phyloP scores from a whole-genome alignment of 768 basidiomycete genomes.

The Trametes elegans region DNA sequence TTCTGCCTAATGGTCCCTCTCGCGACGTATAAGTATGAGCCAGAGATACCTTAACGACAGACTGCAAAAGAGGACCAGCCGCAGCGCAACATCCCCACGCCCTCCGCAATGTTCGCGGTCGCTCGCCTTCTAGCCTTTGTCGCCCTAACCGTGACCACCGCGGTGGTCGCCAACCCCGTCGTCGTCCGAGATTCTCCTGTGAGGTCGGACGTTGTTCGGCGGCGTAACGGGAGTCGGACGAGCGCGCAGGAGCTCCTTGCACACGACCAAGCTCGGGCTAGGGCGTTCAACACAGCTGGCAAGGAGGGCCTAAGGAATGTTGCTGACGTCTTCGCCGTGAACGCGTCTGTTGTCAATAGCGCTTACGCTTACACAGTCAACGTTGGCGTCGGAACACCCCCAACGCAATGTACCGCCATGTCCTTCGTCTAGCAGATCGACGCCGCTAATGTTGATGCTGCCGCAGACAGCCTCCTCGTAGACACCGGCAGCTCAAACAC shows the following conservation, averaged over 20 bases:
- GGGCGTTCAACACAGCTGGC: background rate
- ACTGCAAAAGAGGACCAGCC: background rate
- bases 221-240: conserved; percentile 25
- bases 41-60: too few species aligned
- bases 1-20: background rate
- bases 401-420: conserved; percentile 31
- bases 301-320: background rate
- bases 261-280: conserved; percentile 21
- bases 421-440: background rate
- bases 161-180: conserved; percentile 11
- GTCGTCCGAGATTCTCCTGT: conserved; percentile 21
- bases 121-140: conserved; percentile 3
- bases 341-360: conserved; percentile 14
- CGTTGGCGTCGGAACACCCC: conserved; percentile 45
- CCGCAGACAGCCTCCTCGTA: conserved; percentile 16
- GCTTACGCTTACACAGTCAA: conserved; percentile 23
- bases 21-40: background rate
- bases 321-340: conserved; percentile 15
- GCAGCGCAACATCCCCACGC: conserved; percentile 4
- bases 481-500: conserved; percentile 28
- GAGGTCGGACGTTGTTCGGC: conserved; percentile 20
- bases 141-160: conserved; percentile 1
- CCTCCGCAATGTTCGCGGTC: conserved; percentile 5
- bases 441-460: background rate
- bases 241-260: conserved; percentile 11